phyloP scores from a whole-genome alignment of 768 basidiomycete genomes.

The Mycena galericulata region DNA sequence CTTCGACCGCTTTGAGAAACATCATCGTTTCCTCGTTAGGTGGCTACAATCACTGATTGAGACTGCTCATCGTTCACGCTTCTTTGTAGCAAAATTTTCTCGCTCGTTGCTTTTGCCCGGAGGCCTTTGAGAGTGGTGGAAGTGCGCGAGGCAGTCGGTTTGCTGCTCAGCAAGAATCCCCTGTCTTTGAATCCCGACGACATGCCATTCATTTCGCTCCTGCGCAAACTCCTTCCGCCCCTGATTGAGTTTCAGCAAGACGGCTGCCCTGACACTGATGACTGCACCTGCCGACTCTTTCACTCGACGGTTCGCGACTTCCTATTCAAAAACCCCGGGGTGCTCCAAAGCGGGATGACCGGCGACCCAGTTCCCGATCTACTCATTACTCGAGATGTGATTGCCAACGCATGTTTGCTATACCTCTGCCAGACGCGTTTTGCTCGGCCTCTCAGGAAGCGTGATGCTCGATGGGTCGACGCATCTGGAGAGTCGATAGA shows the following conservation, averaged over 20 bases:
- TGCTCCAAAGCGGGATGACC: constrained; percentile 22
- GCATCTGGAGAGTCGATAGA: constrained; percentile 34
- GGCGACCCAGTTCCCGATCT: constrained; percentile 14
- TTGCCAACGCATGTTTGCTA: constrained; percentile 41
- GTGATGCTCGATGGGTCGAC: constrained; percentile 40
- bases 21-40: constrained; percentile 31
- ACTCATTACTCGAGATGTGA: constrained; percentile 30
- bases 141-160: constrained; percentile 39
- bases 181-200: constrained; percentile 8
- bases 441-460: constrained; percentile 31
- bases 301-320: constrained; percentile 45
- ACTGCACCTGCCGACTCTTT: constrained; percentile 41
- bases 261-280: constrained; percentile 14
- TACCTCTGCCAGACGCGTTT: constrained; percentile 42
- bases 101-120: constrained; percentile 43
- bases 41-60: constrained; percentile 14
- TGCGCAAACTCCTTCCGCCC: constrained; percentile 32
- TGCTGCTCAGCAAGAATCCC: constrained; percentile 31
- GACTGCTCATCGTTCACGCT: not conserved
- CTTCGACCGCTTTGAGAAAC: constrained; percentile 29
- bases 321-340: constrained; percentile 31
- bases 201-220: constrained; percentile 24
- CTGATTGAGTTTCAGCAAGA: constrained; percentile 32
- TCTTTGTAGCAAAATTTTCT: constrained; percentile 41
- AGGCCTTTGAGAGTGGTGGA: constrained; percentile 43